phyloP scores from a whole-genome alignment of 495 filamentous ascomycete species.

The Aspergillus kassunensis region DNA sequence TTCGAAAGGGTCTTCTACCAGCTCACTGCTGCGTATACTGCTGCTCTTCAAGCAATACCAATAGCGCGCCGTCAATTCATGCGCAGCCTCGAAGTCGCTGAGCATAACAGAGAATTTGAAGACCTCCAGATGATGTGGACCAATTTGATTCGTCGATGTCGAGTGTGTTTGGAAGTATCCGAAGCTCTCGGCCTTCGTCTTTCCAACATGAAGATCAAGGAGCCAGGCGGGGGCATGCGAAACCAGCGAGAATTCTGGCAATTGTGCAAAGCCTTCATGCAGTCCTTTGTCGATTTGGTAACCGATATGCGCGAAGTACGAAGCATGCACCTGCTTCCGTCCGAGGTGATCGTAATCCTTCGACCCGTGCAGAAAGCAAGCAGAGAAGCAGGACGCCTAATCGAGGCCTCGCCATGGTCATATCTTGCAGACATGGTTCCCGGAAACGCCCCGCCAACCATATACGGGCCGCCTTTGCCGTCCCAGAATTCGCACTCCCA shows the following conservation, averaged over 20 bases:
- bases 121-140: conserved; percentile 62
- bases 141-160: conserved; percentile 62
- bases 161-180: conserved; percentile 59
- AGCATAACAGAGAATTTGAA: conserved; percentile 42
- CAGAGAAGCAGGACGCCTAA: conserved; percentile 68
- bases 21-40: conserved; percentile 61
- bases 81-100: conserved; percentile 43
- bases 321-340: conserved; percentile 58
- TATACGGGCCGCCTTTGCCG: conserved; percentile 42
- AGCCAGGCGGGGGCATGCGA: conserved; percentile 63
- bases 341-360: conserved; percentile 65
- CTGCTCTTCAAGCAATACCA: conserved; percentile 63
- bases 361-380: conserved; percentile 71
- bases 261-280: conserved; percentile 70
- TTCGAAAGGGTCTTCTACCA: conserved; percentile 79
- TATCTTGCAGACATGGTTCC: conserved; percentile 43
- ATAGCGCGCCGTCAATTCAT: conserved; percentile 59
- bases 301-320: conserved; percentile 66
- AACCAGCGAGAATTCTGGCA: conserved; percentile 80
- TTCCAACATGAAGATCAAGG: conserved; percentile 77
- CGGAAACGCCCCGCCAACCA: conserved; percentile 22
- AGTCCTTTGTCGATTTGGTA: conserved; percentile 71
- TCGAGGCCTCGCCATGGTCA: conserved; percentile 75
- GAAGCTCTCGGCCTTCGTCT: conserved; percentile 65
- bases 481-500: conserved; percentile 32